These are phyloP conservation scores for Sarocladium kiliense DNA, from an alignment of 2,329 filamentous ascomycete species.

Conservation along the genomic window DNA sequence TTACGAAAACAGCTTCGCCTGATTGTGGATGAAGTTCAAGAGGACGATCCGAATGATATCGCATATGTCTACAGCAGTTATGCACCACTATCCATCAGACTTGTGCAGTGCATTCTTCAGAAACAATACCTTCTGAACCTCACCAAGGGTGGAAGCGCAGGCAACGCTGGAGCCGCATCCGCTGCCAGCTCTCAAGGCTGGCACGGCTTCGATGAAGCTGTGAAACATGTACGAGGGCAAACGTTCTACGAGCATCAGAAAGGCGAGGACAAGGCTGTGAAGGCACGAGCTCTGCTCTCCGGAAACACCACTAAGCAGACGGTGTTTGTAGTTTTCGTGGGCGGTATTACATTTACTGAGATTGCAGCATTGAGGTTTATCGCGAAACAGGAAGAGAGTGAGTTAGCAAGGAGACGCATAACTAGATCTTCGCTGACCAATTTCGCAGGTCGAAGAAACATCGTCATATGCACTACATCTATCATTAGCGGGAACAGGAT, in stretches of 20 bases:
- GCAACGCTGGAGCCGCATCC: conserved; percentile 24
- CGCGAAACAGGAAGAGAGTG: conserved; percentile 73
- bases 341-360: conserved; percentile 95
- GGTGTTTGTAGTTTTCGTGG: conserved; percentile 92
- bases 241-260: conserved; percentile 92
- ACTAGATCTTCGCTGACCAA: not conserved
- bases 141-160: conserved; percentile 53
- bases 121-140: conserved; percentile 77
- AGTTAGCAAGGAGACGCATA: conserved; percentile 15
- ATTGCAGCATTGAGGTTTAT: conserved; percentile 92
- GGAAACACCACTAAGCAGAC: conserved; percentile 77
- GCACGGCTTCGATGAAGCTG: conserved; percentile 87
- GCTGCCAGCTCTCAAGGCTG: conserved; percentile 70
- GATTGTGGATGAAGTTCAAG: conserved; percentile 94
- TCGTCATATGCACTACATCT: conserved; percentile 89
- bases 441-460: conserved; percentile 61
- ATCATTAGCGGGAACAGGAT: conserved; percentile 86
- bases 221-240: conserved; percentile 80
- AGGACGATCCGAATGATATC: conserved; percentile 88
- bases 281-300: conserved; percentile 76
- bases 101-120: conserved; percentile 89
- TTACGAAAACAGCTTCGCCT: conserved; percentile 81
- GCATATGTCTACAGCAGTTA: conserved; percentile 99
- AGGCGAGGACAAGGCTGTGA: conserved; percentile 86
- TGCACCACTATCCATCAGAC: conserved; percentile 82